Evolutionary conservation across 2,329 filamentous ascomycete genomes (phyloP), one percentile per base, ranked within the genome.

Genomic region (Scedosporium dehoogii): DNA sequence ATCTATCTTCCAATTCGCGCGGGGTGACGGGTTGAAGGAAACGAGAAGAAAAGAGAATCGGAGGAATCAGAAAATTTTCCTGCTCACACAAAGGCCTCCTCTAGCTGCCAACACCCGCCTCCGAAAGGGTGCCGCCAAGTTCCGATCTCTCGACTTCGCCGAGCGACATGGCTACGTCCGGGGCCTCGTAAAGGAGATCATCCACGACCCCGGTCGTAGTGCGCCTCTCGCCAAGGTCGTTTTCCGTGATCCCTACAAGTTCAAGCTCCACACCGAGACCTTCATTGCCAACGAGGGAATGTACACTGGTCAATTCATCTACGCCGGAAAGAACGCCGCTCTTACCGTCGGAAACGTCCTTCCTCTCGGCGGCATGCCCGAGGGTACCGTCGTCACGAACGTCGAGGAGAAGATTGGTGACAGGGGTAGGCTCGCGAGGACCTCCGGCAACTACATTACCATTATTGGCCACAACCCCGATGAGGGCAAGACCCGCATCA

Each of bases 231-330:
- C 94, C 78, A 91, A 91, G 81, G 92, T 99, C 75, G 82, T 86
- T 73, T 99, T 99, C 91, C 92, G 94, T 74, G 90, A 96, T 81
- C 92, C 94, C 74, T 99, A 99, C 89, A 87, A 88, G 81, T 97
- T 91, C 90, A 96, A 96, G 88, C 88, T 92, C 78, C 83, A 92
- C 79, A 93, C 89, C 79, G 92, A 99, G 89, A 99, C 94, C 72
- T 97, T 99, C 89, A 99, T 99, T 77, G 94, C 94, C 81, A 99
- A 97, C 84, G 94, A 97, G 86, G 94, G 94, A 84, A 97, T 97
- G 92, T 99, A 97, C 91, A 97, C 94, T 71, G 94, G 94, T 78
- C 94, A 99, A 82, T 99, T 99, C 87, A 92, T 99, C 89, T 99
- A 99, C 83, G 94, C 93, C 77, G 94, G 94, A 78, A 99, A 99